Base-by-base conservation (phyloP, 805 yeast genomes). In the Ogataea corticis region DNA sequence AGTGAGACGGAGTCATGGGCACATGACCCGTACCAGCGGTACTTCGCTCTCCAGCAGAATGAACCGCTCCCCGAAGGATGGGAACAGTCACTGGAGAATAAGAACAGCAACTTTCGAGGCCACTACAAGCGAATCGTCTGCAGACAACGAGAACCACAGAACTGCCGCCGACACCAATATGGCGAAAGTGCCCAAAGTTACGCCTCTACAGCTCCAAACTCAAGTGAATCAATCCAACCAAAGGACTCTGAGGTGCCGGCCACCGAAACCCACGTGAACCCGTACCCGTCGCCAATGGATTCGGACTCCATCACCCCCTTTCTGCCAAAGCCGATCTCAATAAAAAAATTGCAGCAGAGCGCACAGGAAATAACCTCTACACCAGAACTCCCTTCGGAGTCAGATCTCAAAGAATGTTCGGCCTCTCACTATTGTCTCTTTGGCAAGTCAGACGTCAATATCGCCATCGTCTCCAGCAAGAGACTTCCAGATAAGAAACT, bases 21-120 rank as follows among this genome's bases (percentile, higher is more conserved):
- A 3, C 53, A 49, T 19, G 59, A 59, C 45, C 62, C 62, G 5
- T 58, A 58, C 38, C 62, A 58, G 35, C 48, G 62, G 7, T 56
- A 34, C 37, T 58, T 58, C 33, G 62, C 62, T 7, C 17, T 33
- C 17, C 23, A 33, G 16, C 4, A 32, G 2, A 41, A 41, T 9
- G 57, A 56, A 31, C 42, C 48, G 2, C 36, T 58, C 2, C 61
- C 61, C 1, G 33, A 27, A 7, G 47, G 52, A 10, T 58, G 61
- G 61, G 25, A 35, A 9, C 38, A 38, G 10, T 50, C 55, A 2
- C 35, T 51, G 12, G 51, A 49, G 1, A 50, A 48, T 45, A 56
- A 55, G 38, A 53, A 58, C 41, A 46, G 46, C 30, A 31, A 43
- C 9, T 57, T 55, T 30, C 40, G 49, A 19, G 37, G 42, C 13